Evolutionary conservation across 2,329 filamentous ascomycete genomes (phyloP).

Genomic region (Trichoderma endophyticum): DNA sequence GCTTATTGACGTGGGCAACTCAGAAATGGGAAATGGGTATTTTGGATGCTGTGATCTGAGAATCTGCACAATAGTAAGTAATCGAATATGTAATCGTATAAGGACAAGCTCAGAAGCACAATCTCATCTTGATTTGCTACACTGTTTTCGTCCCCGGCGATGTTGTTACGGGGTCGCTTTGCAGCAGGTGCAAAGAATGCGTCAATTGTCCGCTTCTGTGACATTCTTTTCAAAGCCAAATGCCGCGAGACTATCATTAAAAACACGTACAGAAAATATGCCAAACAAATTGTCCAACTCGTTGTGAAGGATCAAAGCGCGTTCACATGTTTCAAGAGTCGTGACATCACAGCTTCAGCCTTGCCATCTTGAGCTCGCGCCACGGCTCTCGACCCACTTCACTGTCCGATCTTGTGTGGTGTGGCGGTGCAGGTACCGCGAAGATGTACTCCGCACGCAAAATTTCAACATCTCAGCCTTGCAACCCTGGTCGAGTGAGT

Average conservation of each 20-base stretch:
- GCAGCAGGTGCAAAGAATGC: conserved; percentile 54
- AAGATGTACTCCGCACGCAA: conserved; percentile 29
- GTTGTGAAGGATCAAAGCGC: background rate
- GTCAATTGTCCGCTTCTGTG: conserved; percentile 57
- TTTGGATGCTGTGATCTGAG: conserved; percentile 39
- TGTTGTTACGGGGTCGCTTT: conserved; percentile 26
- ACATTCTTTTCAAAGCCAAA: conserved; percentile 9
- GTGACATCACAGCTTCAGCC: conserved; percentile 25
- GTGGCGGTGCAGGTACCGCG: conserved; percentile 26
- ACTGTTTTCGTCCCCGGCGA: background rate
- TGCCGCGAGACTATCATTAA: background rate
- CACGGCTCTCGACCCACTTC: conserved; percentile 1
- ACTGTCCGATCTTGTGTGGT: background rate
- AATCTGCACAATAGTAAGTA: conserved; percentile 18
- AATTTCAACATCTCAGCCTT: conserved; percentile 32
- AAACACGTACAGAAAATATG: background rate
- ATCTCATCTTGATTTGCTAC: conserved; percentile 6
- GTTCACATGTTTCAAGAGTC: conserved; percentile 2
- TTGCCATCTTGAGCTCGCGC: conserved; percentile 11
- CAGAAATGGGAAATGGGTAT: conserved; percentile 51
- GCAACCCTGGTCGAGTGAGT: conserved; percentile 20
- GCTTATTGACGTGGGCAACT: conserved; percentile 39
- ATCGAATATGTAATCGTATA: background rate
- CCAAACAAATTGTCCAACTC: background rate
- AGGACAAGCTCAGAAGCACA: background rate